Evolutionary conservation across 2,329 filamentous ascomycete genomes (phyloP).

Genomic region (Arthroderma sp.): DNA sequence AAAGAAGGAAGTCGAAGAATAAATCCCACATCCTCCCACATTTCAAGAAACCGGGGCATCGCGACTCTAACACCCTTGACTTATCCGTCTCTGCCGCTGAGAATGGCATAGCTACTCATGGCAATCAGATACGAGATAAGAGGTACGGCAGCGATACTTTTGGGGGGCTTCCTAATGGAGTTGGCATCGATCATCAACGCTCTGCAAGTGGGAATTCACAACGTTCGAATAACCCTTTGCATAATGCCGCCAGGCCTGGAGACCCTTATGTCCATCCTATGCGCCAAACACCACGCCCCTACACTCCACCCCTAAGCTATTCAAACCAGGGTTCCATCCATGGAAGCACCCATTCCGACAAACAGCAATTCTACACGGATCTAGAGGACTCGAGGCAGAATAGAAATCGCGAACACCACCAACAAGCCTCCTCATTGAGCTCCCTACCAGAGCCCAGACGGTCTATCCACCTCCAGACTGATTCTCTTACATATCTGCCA

Average conservation of each 20-base stretch:
- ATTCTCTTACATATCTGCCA: slow-evolving; percentile 25
- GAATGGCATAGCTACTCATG: slow-evolving; percentile 43
- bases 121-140: slow-evolving; percentile 20
- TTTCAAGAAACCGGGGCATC: slow-evolving; percentile 39
- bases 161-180: slow-evolving; percentile 25
- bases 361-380: slow-evolving; percentile 25
- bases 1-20: slow-evolving; percentile 6
- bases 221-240: slow-evolving; percentile 32
- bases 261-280: slow-evolving; percentile 43
- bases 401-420: slow-evolving; percentile 3
- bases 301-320: slow-evolving; percentile 39
- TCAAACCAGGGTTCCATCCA: slow-evolving; percentile 38
- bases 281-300: slow-evolving; percentile 42
- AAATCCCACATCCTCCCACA: slow-evolving; percentile 42
- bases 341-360: slow-evolving; percentile 30
- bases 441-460: slow-evolving; percentile 18
- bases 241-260: slow-evolving; percentile 36
- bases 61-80: slow-evolving; percentile 39
- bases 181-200: slow-evolving; percentile 35
- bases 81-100: slow-evolving; percentile 43
- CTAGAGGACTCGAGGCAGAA: slow-evolving; percentile 6
- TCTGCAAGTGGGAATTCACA: slow-evolving; percentile 44
- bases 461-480: slow-evolving; percentile 27
- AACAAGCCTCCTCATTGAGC: slow-evolving; percentile 26
- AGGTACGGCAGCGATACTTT: slow-evolving; percentile 21